Conservation (phyloP, 768 basidiomycete species). For the Chlorophyllum brunneum region DNA sequence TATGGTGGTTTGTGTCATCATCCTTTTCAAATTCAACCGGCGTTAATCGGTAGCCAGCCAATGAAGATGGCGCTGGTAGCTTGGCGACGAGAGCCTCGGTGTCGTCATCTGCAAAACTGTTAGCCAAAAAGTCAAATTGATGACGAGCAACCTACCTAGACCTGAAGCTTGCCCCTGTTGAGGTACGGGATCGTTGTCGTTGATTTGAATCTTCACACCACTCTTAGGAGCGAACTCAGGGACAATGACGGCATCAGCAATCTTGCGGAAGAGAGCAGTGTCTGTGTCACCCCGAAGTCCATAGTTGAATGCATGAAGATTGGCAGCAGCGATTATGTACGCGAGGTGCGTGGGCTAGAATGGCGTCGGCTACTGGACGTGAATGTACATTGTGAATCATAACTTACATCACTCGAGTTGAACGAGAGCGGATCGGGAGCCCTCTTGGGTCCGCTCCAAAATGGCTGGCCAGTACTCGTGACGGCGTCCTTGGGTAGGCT, state of each 20-base stretch:
- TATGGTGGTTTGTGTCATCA: slow-evolving; percentile 96
- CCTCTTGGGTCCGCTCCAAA: slow-evolving; percentile 99
- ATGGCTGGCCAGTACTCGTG: slow-evolving; percentile 90
- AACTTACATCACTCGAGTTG: slow-evolving; percentile 82
- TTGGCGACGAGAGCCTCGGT: slow-evolving; percentile 54
- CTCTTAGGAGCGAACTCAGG: slow-evolving; percentile 93
- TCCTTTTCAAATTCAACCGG: slow-evolving; percentile 99
- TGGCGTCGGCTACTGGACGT: slow-evolving; percentile 11
- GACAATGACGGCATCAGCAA: slow-evolving; percentile 78
- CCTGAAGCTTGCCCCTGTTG: slow-evolving; percentile 36
- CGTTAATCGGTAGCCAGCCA: slow-evolving; percentile 93
- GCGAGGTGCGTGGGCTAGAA: slow-evolving; percentile 76
- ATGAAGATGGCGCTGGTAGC: slow-evolving; percentile 83
- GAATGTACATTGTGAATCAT: not conserved
- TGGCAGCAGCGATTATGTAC: slow-evolving; percentile 91
- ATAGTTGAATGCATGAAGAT: slow-evolving; percentile 97
- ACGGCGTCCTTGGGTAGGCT: slow-evolving; percentile 93
- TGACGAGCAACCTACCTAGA: slow-evolving; percentile 25
- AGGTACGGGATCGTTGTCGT: slow-evolving; percentile 84
- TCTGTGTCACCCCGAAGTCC: slow-evolving; percentile 90
- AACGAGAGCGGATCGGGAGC: slow-evolving; percentile 90
- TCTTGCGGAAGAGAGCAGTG: slow-evolving; percentile 72
- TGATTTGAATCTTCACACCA: slow-evolving; percentile 91
- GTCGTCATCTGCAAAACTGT: slow-evolving; percentile 43
- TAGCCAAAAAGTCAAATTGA: not conserved